A percentile compares a stretch with the other conserved stretches of the same genome.
Evolutionary conservation across 257 asterid species (phyloP).

Genomic region (Haberlea rhodopensis): DNA sequence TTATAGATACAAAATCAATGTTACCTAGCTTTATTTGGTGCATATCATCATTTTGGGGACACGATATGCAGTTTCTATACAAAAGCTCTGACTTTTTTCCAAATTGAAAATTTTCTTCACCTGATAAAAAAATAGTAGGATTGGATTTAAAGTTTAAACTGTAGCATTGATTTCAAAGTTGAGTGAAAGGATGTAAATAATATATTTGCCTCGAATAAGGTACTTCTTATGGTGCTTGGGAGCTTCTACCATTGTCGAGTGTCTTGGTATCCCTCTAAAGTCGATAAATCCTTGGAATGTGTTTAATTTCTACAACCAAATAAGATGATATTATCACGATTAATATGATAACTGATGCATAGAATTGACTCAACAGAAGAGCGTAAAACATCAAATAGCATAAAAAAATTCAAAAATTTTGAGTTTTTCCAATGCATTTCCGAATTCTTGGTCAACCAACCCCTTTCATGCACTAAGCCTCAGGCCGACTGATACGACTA

Average conservation of each 20-base stretch:
- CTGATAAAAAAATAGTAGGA: constrained; percentile 10
- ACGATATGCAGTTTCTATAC: constrained; percentile 20
- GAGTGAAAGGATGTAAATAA: constrained; percentile 1
- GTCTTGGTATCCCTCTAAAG: constrained; percentile 40
- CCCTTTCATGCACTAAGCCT: too few relatives aligned
- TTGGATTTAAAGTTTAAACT: too few relatives aligned
- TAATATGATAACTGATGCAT: too few relatives aligned
- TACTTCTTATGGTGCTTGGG: constrained; percentile 60
- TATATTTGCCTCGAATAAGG: constrained; percentile 44
- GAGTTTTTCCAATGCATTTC: too few relatives aligned
- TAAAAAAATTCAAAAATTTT: too few relatives aligned
- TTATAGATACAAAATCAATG: too few relatives aligned
- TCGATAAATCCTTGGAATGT: constrained; percentile 36
- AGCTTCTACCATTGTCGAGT: constrained; percentile 37
- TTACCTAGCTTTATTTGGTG: constrained; percentile 43
- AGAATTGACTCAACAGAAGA: too few relatives aligned
- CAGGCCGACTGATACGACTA: too few relatives aligned
- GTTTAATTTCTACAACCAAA: constrained; percentile 39
- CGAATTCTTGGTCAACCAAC: too few relatives aligned
- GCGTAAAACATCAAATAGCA: too few relatives aligned
- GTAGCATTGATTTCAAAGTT: neutral
- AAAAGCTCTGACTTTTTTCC: constrained; percentile 16
- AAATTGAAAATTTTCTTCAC: constrained; percentile 24
- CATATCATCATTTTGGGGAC: constrained; percentile 31
- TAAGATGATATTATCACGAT: too few relatives aligned